Percentiles rank a stretch among this genome's conserved stretches.
Conservation (phyloP, 2,329 filamentous ascomycete species). For the Paramyrothecium sp. region DNA sequence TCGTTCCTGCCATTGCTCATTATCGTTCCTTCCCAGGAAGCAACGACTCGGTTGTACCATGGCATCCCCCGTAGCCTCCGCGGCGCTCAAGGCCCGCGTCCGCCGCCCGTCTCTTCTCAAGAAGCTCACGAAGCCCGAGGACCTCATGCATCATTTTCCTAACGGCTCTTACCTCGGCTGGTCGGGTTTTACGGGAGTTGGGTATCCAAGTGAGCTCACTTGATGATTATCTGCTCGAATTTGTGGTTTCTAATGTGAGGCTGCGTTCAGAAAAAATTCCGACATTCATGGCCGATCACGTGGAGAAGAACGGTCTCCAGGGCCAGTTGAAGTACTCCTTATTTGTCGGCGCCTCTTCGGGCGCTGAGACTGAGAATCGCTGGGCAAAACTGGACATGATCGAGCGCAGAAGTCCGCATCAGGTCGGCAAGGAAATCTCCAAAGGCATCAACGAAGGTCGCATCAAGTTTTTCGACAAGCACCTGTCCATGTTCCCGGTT, state of each 20-base stretch:
- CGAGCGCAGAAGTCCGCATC: slow-evolving; percentile 78
- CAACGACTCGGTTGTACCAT: slow-evolving; percentile 24
- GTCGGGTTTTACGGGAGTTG: slow-evolving; percentile 88
- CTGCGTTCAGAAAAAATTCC: slow-evolving; percentile 60
- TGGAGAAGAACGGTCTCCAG: slow-evolving; percentile 82
- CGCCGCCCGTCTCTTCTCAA: slow-evolving; percentile 74
- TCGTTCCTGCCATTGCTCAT: neutral
- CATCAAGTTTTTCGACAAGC: slow-evolving; percentile 93
- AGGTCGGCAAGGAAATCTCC: slow-evolving; percentile 86
- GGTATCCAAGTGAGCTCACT: slow-evolving; percentile 65
- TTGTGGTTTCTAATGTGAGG: neutral
- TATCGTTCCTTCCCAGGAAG: neutral
- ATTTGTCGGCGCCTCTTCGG: slow-evolving; percentile 87
- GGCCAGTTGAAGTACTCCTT: slow-evolving; percentile 83
- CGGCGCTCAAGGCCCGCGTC: slow-evolving; percentile 73
- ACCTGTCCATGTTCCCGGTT: slow-evolving; percentile 87
- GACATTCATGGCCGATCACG: slow-evolving; percentile 80
- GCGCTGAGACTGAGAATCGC: slow-evolving; percentile 86
- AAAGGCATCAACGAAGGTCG: slow-evolving; percentile 87
- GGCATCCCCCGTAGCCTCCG: slow-evolving; percentile 60
- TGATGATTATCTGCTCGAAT: slow-evolving; percentile 7
- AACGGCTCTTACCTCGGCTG: slow-evolving; percentile 86
- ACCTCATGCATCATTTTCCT: slow-evolving; percentile 78
- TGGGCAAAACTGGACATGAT: slow-evolving; percentile 94
- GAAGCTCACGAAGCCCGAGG: slow-evolving; percentile 77